Base-by-base conservation (phyloP, 139 green algal genomes). In the Tetradesmus obliquus region DNA sequence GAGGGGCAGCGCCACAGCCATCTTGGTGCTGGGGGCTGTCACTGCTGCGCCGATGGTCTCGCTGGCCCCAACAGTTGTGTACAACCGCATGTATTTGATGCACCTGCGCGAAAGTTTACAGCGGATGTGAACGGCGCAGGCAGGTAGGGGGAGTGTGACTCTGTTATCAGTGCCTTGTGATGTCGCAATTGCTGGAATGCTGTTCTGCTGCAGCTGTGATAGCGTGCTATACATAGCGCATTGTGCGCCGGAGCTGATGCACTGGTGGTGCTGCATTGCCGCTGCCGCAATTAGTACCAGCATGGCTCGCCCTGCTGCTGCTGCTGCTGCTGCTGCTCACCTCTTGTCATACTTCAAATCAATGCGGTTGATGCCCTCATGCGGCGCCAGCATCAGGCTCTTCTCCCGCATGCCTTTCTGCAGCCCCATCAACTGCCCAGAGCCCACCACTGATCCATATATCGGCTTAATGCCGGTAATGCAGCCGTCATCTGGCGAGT, bases 401-500 rank as follows among this genome's bases (percentile, higher is more conserved):
- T 20, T 20, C 69, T 90, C 86, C 19, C 55, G 72, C 4, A n/a
- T 60, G 19, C 86, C 86, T 15, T 84, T 58, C 53, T 90, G 71
- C 17, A 32, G 2, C 1, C 86, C 86, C 13, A 90, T 9, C 45
- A 90, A 20, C 69, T 74, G 86, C 1, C 79, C 53, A 57, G 15
- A 13, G 0, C 51, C 71, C 15, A 8, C 6, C 1, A 22, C 8
- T 5, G 22, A 54, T 3, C 45, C 69, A 55, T 90, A 90, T 5
- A 71, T 81, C 58, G 71, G 86, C 86, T 90, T 90, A 8, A 90
- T 71, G 5, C 86, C 86, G 5, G 86, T 84, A 6, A 90, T 84
- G 53, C 86, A 90, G 8, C 71, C 86, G 20, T 90, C 71, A 12
- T 81, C 7, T 1, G 45, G n/a, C 0, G 55, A 24, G 7, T 66